Percentiles rank a stretch among this genome's conserved stretches.
Conservation (phyloP, 2,329 filamentous ascomycete species). For the Trichophyton mentagrophytes region DNA sequence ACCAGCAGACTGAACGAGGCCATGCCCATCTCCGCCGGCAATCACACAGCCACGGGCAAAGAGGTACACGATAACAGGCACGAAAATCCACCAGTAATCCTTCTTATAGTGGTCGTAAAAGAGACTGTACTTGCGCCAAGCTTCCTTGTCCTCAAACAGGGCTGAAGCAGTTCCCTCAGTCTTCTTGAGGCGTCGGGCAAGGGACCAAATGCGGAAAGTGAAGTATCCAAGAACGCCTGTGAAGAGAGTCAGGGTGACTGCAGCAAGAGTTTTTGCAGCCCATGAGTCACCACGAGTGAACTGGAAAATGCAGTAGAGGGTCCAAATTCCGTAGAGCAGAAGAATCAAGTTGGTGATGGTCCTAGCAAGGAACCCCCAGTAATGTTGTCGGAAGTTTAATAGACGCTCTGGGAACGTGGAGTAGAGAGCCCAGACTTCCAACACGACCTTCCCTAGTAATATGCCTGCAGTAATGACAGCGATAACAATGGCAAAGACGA, state of each 20-base stretch:
- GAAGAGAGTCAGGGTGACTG: constrained; percentile 65
- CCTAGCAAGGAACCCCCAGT: constrained; percentile 85
- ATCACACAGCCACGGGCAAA: constrained; percentile 79
- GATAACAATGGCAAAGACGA: constrained; percentile 78
- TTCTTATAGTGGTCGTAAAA: constrained; percentile 96
- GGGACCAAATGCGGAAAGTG: constrained; percentile 65
- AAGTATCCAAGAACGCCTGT: constrained; percentile 74
- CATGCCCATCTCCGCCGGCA: constrained; percentile 73
- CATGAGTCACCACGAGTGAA: constrained; percentile 89
- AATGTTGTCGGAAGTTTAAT: constrained; percentile 79
- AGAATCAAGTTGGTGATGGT: constrained; percentile 83
- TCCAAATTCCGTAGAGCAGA: constrained; percentile 88
- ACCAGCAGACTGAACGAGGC: constrained; percentile 63
- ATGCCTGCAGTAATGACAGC: constrained; percentile 74
- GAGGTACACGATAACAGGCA: constrained; percentile 79
- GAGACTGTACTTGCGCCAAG: constrained; percentile 89
- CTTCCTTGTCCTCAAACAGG: constrained; percentile 77
- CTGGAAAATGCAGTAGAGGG: constrained; percentile 89
- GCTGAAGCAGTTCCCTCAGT: constrained; percentile 57
- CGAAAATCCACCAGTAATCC: constrained; percentile 93
- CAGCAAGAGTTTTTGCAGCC: constrained; percentile 77
- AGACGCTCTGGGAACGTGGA: constrained; percentile 71
- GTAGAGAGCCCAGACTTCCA: constrained; percentile 85
- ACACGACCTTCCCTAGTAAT: constrained; percentile 75
- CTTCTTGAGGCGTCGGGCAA: constrained; percentile 61